A percentile compares a stretch with the other conserved stretches of the same genome.
These are phyloP conservation scores for Buddleja alternifolia DNA, from an alignment of 257 asterid species.

Conservation along the genomic window DNA sequence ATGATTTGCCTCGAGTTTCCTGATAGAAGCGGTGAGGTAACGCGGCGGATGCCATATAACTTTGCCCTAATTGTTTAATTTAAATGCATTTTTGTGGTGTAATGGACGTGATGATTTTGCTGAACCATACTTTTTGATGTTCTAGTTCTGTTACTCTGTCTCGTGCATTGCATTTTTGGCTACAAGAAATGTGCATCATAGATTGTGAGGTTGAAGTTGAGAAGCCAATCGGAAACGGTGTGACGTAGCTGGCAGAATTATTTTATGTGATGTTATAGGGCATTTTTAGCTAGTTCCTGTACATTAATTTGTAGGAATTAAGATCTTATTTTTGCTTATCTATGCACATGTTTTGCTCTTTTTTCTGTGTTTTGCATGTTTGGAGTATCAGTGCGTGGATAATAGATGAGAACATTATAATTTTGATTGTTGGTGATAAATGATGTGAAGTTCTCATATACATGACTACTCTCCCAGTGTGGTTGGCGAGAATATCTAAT, in stretches of 20 bases:
- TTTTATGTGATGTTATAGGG: slow-evolving; percentile 10
- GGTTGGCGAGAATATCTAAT: neutral
- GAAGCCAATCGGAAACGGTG: slow-evolving; percentile 5
- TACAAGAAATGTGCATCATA: neutral
- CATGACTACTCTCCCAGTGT: slow-evolving; percentile 2
- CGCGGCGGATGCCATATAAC: slow-evolving; percentile 22
- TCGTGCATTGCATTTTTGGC: slow-evolving; percentile 8
- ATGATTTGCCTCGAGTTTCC: slow-evolving; percentile 86
- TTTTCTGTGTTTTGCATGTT: neutral
- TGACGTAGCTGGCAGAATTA: slow-evolving; percentile 18
- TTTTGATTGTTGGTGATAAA: neutral
- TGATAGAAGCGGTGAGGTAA: slow-evolving; percentile 92
- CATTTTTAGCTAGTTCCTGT: neutral
- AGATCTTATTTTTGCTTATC: neutral
- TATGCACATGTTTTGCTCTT: neutral
- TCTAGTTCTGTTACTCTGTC: slow-evolving; percentile 16
- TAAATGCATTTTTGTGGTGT: neutral
- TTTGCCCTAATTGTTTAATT: slow-evolving; percentile 22
- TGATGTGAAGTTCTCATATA: neutral
- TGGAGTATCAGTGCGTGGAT: neutral
- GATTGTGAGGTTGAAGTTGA: neutral
- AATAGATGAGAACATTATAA: neutral
- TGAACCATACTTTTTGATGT: slow-evolving; percentile 7
- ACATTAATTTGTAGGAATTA: neutral
- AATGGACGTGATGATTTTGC: slow-evolving; percentile 18